Conservation (phyloP, 2,329 filamentous ascomycete species). For the Pestalotiopsis sp. region DNA sequence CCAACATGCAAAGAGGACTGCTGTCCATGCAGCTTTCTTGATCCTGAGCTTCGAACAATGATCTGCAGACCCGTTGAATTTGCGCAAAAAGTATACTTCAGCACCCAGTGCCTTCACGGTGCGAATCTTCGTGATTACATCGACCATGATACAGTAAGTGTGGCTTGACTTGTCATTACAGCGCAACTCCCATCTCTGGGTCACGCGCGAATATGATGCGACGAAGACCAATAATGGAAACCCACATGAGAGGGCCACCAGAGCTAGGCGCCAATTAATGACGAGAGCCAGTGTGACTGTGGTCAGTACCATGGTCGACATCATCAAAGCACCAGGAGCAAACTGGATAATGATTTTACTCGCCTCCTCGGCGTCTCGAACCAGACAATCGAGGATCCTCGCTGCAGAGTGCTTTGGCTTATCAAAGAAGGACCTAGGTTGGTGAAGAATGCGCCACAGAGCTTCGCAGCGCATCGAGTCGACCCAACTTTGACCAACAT, state of each 20-base stretch:
- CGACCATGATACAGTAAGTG: constrained; percentile 66
- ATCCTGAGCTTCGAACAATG: constrained; percentile 63
- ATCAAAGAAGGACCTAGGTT: constrained; percentile 81
- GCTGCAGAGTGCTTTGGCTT: constrained; percentile 64
- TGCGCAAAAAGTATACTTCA: constrained; percentile 70
- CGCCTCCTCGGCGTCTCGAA: constrained; percentile 86
- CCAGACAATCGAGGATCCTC: constrained; percentile 71
- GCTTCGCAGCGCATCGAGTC: constrained; percentile 70
- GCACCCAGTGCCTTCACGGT: constrained; percentile 77
- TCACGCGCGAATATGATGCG: constrained; percentile 65
- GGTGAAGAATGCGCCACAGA: constrained; percentile 70
- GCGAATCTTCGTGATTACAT: constrained; percentile 78
- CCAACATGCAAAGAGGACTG: constrained; percentile 76
- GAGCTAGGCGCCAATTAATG: constrained; percentile 78
- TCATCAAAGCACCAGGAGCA: constrained; percentile 68
- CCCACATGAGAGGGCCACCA: constrained; percentile 71
- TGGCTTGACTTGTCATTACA: constrained; percentile 66
- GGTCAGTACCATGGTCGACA: constrained; percentile 67
- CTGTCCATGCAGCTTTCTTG: constrained; percentile 67
- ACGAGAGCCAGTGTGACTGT: constrained; percentile 74
- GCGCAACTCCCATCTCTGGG: constrained; percentile 71
- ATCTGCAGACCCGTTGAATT: constrained; percentile 57
- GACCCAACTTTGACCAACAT: constrained; percentile 75
- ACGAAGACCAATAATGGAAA: constrained; percentile 71
- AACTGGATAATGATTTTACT: constrained; percentile 81